Base-by-base conservation (phyloP, 2,329 filamentous ascomycete genomes). In the Didymosphaeria variabile region DNA sequence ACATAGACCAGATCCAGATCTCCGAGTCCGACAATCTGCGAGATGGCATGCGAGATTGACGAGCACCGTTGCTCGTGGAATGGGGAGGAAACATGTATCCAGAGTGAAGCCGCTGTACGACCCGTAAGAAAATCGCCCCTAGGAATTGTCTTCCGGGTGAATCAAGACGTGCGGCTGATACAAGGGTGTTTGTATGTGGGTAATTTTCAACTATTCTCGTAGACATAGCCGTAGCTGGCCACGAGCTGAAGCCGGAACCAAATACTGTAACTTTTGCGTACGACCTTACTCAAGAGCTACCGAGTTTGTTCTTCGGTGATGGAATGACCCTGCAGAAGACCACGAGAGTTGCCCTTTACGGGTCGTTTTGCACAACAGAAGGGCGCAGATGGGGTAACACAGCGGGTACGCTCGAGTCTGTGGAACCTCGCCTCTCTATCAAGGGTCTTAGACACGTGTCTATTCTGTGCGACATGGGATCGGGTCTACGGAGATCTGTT, bases 401-500 rank as follows among this genome's bases (percentile, higher is more conserved):
- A 17, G 19, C 53, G 40, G 40, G 53, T 55, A 46, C 52, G 53
- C 53, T 46, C 53, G 15, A n/a, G 29, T 44, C 19, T 21, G 53
- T 55, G 29, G 17, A 17, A 46, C 53, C 40, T 47, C 26, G 29
- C 19, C 19, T 36, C n/a, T 10, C 10, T 36, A 23, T 31, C 7
- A 44, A 29, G 53, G 53, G 42, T 55, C 29, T 46, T 32, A 46
- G 36, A 55, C 52, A 55, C 53, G 29, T 55, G 53, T 15, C 23
- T 38, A 32, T 29, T 55, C 17, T 45, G 36, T 44, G 26, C 15
- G 12, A 55, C 26, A 23, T 21, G 29, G 38, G 26, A 32, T 44
- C 52, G 17, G 42, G 42, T 13, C 52, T 55, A 15, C 7, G 40
- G 38, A 12, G 34, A 21, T 26, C 7, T 31, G 5, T 55, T 55